Evolutionary conservation across 371 early-diverging fungal species (phyloP).

Genomic region (Rhizopus stolonifer): DNA sequence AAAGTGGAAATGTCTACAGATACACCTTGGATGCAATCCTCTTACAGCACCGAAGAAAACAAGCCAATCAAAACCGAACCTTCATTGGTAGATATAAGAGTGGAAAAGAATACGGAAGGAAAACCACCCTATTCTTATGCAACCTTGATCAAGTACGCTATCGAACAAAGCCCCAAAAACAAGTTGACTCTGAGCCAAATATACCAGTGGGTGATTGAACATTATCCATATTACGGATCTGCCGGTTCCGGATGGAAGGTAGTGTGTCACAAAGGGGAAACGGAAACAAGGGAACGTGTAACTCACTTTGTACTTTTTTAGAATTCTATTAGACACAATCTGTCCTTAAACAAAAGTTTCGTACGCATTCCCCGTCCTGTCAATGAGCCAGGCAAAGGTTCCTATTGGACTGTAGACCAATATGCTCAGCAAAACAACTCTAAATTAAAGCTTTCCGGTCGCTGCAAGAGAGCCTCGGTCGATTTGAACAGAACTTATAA

Average conservation of each 20-base stretch:
- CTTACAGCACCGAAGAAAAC: not conserved
- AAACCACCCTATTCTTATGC: slow-evolving; percentile 92
- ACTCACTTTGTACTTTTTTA: slow-evolving; percentile 29
- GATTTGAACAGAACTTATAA: slow-evolving; percentile 2
- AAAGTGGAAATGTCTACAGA: slow-evolving; percentile 5
- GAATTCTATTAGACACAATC: slow-evolving; percentile 98
- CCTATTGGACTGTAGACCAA: slow-evolving; percentile 88
- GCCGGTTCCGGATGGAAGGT: slow-evolving; percentile 82
- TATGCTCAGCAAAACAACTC: slow-evolving; percentile 34
- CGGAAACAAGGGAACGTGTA: not conserved
- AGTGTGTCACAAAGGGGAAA: not conserved
- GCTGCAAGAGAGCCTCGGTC: slow-evolving; percentile 20
- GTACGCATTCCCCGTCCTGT: slow-evolving; percentile 86
- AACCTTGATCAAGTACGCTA: slow-evolving; percentile 84
- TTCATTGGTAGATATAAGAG: slow-evolving; percentile 17
- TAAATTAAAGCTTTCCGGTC: slow-evolving; percentile 7
- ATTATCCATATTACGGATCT: slow-evolving; percentile 76
- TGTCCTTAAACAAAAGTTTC: slow-evolving; percentile 94
- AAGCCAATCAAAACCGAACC: slow-evolving; percentile 10
- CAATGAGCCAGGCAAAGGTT: slow-evolving; percentile 95
- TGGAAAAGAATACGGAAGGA: slow-evolving; percentile 33
- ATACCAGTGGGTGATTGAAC: slow-evolving; percentile 81
- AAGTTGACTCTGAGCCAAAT: slow-evolving; percentile 85
- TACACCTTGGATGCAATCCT: slow-evolving; percentile 21
- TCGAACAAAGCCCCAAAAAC: slow-evolving; percentile 64